Evolutionary conservation across 306 rosid species (phyloP).

Genomic region (Nissolia schottii): DNA sequence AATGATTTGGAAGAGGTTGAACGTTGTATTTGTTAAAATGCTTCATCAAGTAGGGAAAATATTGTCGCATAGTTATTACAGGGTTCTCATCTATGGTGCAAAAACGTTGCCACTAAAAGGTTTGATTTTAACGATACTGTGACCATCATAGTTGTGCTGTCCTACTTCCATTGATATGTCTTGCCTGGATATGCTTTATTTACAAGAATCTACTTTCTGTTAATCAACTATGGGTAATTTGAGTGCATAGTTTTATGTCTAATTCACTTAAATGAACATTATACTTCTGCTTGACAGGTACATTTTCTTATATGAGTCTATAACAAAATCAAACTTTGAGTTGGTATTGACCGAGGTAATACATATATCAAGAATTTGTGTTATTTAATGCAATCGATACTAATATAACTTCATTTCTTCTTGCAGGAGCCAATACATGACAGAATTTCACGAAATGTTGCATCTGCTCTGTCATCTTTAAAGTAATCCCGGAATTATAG

Average conservation of each 20-base stretch:
- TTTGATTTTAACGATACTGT: neutral
- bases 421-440: constrained; percentile 77
- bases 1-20: neutral
- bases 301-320: constrained; percentile 85
- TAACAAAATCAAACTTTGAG: constrained; percentile 74
- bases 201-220: neutral
- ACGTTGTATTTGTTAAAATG: neutral
- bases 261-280: neutral
- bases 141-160: neutral
- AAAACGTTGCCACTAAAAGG: neutral
- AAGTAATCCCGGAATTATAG: constrained; percentile 24
- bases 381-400: neutral
- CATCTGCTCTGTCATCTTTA: constrained; percentile 56
- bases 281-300: constrained; percentile 51
- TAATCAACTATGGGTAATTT: neutral
- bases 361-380: neutral
- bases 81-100: neutral
- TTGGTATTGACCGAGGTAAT: constrained; percentile 55
- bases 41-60: neutral
- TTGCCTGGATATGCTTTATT: neutral
- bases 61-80: neutral
- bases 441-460: constrained; percentile 74
- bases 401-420: neutral
- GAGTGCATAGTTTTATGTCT: neutral
- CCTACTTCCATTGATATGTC: neutral